Conservation (phyloP, 176 grass and related monocot species). For the Panicum miliaceum region DNA sequence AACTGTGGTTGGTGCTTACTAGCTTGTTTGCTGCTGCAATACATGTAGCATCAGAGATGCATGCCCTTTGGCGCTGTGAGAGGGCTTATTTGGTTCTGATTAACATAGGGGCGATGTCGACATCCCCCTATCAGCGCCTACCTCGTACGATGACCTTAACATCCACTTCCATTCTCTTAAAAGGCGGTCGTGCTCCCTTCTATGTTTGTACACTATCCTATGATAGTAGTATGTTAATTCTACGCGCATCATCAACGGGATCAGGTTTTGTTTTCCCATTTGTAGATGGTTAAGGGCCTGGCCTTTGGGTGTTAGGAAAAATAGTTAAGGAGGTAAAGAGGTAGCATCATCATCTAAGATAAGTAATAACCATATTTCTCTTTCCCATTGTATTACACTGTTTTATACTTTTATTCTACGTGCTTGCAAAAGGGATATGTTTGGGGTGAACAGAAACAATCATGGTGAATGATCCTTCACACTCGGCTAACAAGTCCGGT, state of each 20-base stretch:
- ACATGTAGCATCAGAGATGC: background rate
- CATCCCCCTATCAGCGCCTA: constrained; percentile 6
- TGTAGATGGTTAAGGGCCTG: background rate
- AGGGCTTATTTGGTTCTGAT: constrained; percentile 3
- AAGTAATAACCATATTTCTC: no score
- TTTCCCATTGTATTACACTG: no score
- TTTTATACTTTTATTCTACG: no score
- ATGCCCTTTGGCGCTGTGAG: constrained; percentile 10
- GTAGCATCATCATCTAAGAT: background rate
- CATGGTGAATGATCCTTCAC: background rate
- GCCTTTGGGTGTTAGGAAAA: background rate
- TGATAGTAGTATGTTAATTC: constrained; percentile 26
- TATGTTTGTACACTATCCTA: background rate
- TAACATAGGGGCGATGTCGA: constrained; percentile 12
- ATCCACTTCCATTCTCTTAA: background rate
- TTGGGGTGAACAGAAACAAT: background rate
- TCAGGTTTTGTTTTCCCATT: background rate
- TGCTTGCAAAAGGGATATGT: no score
- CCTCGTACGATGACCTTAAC: constrained; percentile 8
- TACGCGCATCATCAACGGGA: background rate
- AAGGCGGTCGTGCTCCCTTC: background rate
- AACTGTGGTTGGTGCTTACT: background rate
- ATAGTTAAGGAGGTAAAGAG: no score
- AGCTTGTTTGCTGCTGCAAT: background rate
- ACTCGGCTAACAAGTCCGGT: background rate